Evolutionary conservation across 768 basidiomycete species (phyloP).

Genomic region (Tylopilus balloui): DNA sequence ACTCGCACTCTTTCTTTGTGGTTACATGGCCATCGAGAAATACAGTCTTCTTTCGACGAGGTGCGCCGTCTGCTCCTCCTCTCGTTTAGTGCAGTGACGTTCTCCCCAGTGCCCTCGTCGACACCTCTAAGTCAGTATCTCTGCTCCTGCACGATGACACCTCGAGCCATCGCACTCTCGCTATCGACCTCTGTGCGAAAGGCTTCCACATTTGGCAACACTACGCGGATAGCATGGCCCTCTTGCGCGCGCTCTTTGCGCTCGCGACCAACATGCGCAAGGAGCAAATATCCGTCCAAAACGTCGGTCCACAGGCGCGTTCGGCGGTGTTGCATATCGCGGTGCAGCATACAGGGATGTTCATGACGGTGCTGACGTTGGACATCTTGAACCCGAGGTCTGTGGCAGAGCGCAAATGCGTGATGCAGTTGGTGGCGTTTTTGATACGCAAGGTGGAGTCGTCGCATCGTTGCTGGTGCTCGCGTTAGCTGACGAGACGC

Average conservation of each 20-base stretch:
- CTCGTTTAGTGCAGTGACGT: background rate
- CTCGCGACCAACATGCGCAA: constrained; percentile 72
- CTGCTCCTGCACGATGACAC: constrained; percentile 72
- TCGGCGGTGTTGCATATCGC: constrained; percentile 84
- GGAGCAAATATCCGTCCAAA: constrained; percentile 62
- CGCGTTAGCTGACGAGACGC: background rate
- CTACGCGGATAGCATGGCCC: constrained; percentile 85
- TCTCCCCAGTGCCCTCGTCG: constrained; percentile 60
- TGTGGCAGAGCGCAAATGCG: constrained; percentile 75
- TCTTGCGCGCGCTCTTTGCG: constrained; percentile 77
- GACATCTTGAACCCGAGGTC: constrained; percentile 80
- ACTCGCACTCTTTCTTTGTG: constrained; percentile 74
- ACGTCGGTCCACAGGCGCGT: constrained; percentile 74
- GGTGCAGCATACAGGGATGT: constrained; percentile 73
- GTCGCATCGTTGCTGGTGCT: too few relatives aligned
- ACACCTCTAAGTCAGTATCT: constrained; percentile 79
- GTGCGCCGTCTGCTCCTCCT: constrained; percentile 36
- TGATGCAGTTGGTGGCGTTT: constrained; percentile 91
- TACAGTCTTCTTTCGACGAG: constrained; percentile 68
- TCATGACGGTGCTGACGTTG: constrained; percentile 90
- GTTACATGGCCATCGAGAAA: constrained; percentile 77
- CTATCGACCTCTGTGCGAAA: constrained; percentile 84
- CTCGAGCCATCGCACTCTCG: constrained; percentile 62
- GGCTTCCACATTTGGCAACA: constrained; percentile 96
- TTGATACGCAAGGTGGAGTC: constrained; percentile 76